Evolutionary conservation across 768 basidiomycete species (phyloP).

Genomic region (Suillus tomentosus): DNA sequence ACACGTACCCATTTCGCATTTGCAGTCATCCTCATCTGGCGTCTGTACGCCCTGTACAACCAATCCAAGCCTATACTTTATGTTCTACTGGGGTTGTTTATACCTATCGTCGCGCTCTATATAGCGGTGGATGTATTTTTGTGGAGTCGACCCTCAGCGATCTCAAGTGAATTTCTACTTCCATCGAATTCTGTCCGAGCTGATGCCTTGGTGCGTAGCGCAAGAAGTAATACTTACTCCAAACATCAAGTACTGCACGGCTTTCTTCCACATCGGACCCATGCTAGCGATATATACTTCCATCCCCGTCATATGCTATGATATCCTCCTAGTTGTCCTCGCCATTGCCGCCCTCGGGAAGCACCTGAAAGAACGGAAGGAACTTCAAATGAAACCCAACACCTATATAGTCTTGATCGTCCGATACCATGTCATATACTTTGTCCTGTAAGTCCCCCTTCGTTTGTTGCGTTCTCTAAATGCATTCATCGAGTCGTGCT

Average conservation of each 20-base stretch:
- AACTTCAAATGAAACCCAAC: background rate
- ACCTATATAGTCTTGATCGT: background rate
- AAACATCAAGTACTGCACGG: background rate
- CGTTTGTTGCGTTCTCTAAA: background rate
- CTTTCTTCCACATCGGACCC: background rate
- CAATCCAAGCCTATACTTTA: background rate
- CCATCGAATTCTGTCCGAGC: background rate
- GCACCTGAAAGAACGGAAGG: background rate
- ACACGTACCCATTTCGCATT: background rate
- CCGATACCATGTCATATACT: background rate
- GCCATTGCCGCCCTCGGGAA: background rate
- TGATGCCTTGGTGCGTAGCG: background rate
- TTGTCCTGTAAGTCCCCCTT: background rate
- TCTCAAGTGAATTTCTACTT: background rate
- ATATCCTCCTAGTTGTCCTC: background rate
- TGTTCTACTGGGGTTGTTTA: background rate
- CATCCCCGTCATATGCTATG: background rate
- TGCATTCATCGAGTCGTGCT: background rate
- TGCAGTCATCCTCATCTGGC: conserved; percentile 4
- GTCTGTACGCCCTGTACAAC: background rate
- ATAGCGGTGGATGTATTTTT: background rate
- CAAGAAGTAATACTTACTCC: background rate
- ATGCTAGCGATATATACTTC: background rate
- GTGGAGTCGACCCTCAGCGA: background rate
- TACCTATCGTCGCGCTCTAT: background rate